Conservation (phyloP, 176 grass and related monocot species). For the Lolium perenne region DNA sequence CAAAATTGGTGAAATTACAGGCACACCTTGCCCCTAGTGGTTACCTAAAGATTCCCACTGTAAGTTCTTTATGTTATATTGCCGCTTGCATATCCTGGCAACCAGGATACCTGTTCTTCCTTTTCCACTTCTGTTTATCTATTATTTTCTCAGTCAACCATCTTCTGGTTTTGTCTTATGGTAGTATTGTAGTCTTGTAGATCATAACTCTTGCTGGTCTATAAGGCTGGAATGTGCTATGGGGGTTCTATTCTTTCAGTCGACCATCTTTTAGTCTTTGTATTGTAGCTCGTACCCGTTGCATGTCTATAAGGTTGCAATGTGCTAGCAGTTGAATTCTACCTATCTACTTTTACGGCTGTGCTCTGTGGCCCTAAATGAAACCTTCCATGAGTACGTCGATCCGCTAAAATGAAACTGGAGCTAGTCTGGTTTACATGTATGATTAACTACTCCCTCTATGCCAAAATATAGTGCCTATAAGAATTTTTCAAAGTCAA, state of each 20-base stretch:
- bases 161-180: background rate
- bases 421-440: conserved; percentile 24
- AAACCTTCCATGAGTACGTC: background rate
- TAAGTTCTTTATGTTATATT: conserved; percentile 52
- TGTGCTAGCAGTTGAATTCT: background rate
- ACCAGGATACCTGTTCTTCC: conserved; percentile 3
- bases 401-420: background rate
- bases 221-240: background rate
- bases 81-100: background rate
- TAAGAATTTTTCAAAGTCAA: too few relatives aligned
- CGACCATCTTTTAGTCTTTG: background rate
- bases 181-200: background rate
- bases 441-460: background rate
- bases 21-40: conserved; percentile 88
- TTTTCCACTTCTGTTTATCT: conserved; percentile 20
- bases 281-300: background rate
- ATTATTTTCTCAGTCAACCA: background rate
- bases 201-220: background rate
- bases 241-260: background rate
- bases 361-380: background rate
- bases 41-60: conserved; percentile 93
- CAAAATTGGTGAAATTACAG: conserved; percentile 61
- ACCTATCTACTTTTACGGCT: conserved; percentile 28
- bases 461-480: too few relatives aligned
- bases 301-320: background rate